Conservation (phyloP, 2,329 filamentous ascomycete species). For the Colletotrichum limetticola region DNA sequence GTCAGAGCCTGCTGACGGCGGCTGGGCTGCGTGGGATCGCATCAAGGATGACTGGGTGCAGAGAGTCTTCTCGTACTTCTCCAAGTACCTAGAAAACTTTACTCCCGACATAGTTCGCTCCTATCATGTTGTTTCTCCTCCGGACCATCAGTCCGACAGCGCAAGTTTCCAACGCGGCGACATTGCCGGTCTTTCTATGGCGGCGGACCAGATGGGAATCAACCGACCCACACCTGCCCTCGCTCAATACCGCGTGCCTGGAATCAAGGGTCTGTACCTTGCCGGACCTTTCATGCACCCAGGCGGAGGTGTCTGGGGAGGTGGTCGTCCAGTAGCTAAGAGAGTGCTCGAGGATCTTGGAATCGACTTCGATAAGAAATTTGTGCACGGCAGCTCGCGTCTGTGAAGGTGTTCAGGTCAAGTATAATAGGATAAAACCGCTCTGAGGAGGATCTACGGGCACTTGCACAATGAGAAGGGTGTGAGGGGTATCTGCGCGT, state of each 20-base stretch:
- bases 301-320: conserved; percentile 9
- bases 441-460: no score
- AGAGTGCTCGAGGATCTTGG: conserved; percentile 5
- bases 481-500: no score
- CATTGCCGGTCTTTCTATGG: conserved; percentile 12
- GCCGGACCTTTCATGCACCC: conserved; percentile 17
- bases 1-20: neutral
- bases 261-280: neutral
- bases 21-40: conserved; percentile 5
- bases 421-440: no score
- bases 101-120: conserved; percentile 13
- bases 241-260: neutral
- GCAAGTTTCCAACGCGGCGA: conserved; percentile 14
- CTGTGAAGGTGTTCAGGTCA: no score
- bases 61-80: neutral
- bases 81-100: conserved; percentile 7
- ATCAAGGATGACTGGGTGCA: conserved; percentile 3
- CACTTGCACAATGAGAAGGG: no score
- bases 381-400: neutral
- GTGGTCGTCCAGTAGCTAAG: neutral
- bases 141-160: conserved; percentile 13
- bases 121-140: conserved; percentile 6
- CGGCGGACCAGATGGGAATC: conserved; percentile 1
- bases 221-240: neutral
- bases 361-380: conserved; percentile 6